Percentiles rank a stretch among this genome's conserved stretches.
Evolutionary conservation across 495 filamentous ascomycete genomes (phyloP).

Genomic region (Xylaria grammica): DNA sequence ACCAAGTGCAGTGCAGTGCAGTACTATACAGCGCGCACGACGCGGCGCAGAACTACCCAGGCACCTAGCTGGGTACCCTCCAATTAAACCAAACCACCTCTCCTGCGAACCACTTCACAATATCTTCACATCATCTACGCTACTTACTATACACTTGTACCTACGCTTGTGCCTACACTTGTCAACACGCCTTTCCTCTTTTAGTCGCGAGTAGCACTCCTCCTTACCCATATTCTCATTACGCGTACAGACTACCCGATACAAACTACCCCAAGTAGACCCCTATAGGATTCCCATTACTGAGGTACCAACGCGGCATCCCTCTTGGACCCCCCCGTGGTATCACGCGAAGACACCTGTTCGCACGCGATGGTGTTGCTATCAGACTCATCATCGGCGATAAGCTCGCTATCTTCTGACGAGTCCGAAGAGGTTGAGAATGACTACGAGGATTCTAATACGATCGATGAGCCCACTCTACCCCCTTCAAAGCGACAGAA

Average conservation of each 20-base stretch:
- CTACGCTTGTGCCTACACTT: neutral
- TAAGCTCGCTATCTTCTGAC: slow-evolving; percentile 44
- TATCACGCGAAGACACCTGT: neutral
- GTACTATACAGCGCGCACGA: too few relatives aligned
- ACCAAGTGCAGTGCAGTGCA: too few relatives aligned
- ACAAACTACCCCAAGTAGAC: too few relatives aligned
- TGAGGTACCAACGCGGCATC: slow-evolving; percentile 9
- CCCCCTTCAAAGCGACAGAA: slow-evolving; percentile 59
- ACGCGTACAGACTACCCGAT: too few relatives aligned
- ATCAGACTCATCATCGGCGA: slow-evolving; percentile 37
- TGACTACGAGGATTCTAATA: slow-evolving; percentile 49
- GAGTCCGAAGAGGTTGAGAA: slow-evolving; percentile 55
- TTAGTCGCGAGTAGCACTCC: neutral
- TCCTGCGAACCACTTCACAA: too few relatives aligned
- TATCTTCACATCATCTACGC: neutral
- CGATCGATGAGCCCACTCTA: slow-evolving; percentile 39
- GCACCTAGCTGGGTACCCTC: neutral
- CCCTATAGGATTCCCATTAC: neutral
- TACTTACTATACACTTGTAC: neutral
- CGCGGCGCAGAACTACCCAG: slow-evolving; percentile 4
- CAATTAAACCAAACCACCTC: slow-evolving; percentile 15
- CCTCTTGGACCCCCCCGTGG: neutral
- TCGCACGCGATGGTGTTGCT: slow-evolving; percentile 34
- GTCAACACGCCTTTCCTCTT: neutral
- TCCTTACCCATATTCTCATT: neutral